phyloP scores from a whole-genome alignment of 139 green algal species.

The Tetradesmus lagerheimii region DNA sequence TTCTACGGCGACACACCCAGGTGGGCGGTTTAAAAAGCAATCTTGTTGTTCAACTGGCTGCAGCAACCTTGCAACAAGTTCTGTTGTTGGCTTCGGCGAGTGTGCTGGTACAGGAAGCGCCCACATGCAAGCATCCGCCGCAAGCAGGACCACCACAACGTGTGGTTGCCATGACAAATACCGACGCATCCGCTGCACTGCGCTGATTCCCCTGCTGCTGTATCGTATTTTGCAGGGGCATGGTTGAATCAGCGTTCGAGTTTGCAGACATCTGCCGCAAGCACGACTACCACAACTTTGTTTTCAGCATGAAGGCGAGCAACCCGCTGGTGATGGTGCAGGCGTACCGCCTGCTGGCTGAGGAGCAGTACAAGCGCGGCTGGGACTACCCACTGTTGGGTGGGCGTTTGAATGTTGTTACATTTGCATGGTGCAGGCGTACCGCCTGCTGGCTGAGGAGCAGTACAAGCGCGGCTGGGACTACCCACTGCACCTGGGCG shows the following conservation, averaged over 20 bases:
- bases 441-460: constrained; percentile 94
- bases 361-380: constrained; percentile 92
- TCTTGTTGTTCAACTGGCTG: too few species aligned
- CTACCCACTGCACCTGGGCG: constrained; percentile 97
- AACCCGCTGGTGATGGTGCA: constrained; percentile 98
- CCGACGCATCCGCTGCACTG: too few species aligned
- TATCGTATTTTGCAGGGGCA: constrained; percentile 68
- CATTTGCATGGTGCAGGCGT: constrained; percentile 58
- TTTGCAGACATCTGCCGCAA: constrained; percentile 98
- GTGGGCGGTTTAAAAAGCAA: constrained; percentile 42
- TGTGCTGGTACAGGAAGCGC: too few species aligned
- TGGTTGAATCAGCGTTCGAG: constrained; percentile 97
- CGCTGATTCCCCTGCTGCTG: neutral
- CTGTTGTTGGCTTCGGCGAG: too few species aligned
- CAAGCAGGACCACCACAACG: neutral
- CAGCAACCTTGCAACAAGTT: too few species aligned
- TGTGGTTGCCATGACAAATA: too few species aligned
- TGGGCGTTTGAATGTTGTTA: constrained; percentile 41
- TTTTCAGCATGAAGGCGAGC: constrained; percentile 99
- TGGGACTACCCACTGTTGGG: constrained; percentile 99
- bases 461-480: constrained; percentile 94
- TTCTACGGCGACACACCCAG: constrained; percentile 95
- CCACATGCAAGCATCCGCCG: too few species aligned
- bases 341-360: constrained; percentile 95
- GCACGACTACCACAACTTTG: constrained; percentile 99